Evolutionary conservation across 805 yeast species (phyloP).

Genomic region (Kazachstania martiniae): DNA sequence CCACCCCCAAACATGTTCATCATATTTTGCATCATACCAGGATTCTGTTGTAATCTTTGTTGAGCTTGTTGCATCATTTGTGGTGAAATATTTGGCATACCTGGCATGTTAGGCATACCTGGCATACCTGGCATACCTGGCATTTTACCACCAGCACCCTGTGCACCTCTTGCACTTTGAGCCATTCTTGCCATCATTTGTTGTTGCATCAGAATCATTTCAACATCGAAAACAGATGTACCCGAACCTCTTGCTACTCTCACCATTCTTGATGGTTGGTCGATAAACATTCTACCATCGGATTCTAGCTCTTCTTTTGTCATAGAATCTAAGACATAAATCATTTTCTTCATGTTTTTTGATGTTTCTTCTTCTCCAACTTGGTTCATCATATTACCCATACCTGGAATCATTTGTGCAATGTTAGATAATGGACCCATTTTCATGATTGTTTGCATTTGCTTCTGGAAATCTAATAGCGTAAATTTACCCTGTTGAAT

Average conservation of each 20-base stretch:
- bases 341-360: constrained; percentile 74
- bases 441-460: constrained; percentile 88
- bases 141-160: constrained; percentile 27
- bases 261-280: constrained; percentile 75
- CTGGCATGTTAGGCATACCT: constrained; percentile 45
- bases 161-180: constrained; percentile 42
- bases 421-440: constrained; percentile 95
- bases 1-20: constrained; percentile 62
- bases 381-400: constrained; percentile 76
- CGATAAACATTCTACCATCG: constrained; percentile 72
- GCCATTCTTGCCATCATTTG: constrained; percentile 94
- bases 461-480: constrained; percentile 81
- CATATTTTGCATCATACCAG: constrained; percentile 65
- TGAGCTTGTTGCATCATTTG: constrained; percentile 40
- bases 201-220: constrained; percentile 84
- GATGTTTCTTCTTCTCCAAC: constrained; percentile 89
- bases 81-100: constrained; percentile 35
- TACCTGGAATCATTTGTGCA: constrained; percentile 90
- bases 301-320: constrained; percentile 81
- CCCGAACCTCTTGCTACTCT: constrained; percentile 95
- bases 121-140: constrained; percentile 37
- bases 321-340: constrained; percentile 92
- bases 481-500: constrained; percentile 93
- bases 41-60: constrained; percentile 57
- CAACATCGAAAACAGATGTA: constrained; percentile 83